phyloP scores from a whole-genome alignment of 129 eudicot genomes.

The Centella asiatica region DNA sequence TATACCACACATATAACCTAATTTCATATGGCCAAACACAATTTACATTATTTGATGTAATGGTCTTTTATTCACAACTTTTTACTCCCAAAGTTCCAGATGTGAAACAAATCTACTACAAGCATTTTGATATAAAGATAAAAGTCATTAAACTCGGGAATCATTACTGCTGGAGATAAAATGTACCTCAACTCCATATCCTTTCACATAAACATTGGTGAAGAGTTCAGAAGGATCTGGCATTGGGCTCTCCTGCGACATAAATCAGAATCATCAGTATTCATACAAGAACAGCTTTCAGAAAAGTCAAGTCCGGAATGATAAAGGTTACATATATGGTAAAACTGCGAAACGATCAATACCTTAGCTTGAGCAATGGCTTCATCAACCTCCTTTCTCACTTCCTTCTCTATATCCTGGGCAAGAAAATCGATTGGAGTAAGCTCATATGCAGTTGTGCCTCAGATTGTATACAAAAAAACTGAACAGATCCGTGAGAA shows the following conservation, averaged over 20 bases:
- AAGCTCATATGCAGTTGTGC: slow-evolving; percentile 1
- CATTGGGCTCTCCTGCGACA: slow-evolving; percentile 77
- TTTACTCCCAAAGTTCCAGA: too few relatives aligned
- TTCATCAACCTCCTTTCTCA: slow-evolving; percentile 88
- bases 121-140: too few relatives aligned
- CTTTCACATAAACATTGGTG: slow-evolving; percentile 80
- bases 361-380: slow-evolving; percentile 98
- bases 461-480: background rate
- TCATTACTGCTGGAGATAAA: background rate
- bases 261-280: slow-evolving; percentile 1
- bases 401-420: slow-evolving; percentile 86
- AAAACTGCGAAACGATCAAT: background rate
- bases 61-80: too few relatives aligned
- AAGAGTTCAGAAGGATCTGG: slow-evolving; percentile 88
- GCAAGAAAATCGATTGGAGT: background rate
- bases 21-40: too few relatives aligned
- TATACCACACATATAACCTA: too few relatives aligned
- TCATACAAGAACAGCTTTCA: background rate
- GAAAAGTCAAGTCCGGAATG: background rate
- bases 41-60: too few relatives aligned
- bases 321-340: background rate
- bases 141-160: too few relatives aligned
- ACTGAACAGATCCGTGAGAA: background rate
- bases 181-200: slow-evolving; percentile 74
- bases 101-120: too few relatives aligned